Conservation (phyloP, 1,284 basidiomycete species). For the Cryptococcus sp. region DNA sequence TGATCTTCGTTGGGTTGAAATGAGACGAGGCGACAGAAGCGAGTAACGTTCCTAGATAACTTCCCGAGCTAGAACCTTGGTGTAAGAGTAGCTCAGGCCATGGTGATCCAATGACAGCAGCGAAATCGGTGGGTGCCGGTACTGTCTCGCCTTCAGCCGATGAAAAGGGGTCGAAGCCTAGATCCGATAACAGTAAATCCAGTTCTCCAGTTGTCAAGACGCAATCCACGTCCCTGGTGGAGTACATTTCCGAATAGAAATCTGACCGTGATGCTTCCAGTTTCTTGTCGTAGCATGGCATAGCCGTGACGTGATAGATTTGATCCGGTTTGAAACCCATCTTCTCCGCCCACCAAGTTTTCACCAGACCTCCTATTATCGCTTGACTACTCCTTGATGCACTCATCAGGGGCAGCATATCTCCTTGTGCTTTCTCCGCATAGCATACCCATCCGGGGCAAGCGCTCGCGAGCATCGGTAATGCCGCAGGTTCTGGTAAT, state of each 20-base stretch:
- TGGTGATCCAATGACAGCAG: constrained; percentile 12
- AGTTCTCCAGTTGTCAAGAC: constrained; percentile 97
- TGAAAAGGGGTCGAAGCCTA: constrained; percentile 67
- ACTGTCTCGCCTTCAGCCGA: constrained; percentile 5
- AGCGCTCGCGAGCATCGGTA: constrained; percentile 91
- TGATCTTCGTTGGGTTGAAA: constrained; percentile 53
- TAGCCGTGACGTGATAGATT: constrained; percentile 93
- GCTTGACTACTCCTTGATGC: constrained; percentile 89
- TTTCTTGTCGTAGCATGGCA: constrained; percentile 99
- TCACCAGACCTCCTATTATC: constrained; percentile 87
- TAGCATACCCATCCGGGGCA: constrained; percentile 99
- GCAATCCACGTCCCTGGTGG: constrained; percentile 90
- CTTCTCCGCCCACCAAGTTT: constrained; percentile 67
- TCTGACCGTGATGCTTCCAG: constrained; percentile 91
- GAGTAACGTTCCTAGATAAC: constrained; percentile 79
- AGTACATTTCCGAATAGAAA: constrained; percentile 73
- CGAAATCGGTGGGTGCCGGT: not conserved
- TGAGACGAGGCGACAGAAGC: constrained; percentile 50
- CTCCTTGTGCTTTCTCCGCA: constrained; percentile 93
- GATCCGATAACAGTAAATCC: constrained; percentile 75
- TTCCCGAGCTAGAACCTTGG: constrained; percentile 85
- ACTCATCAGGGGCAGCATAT: constrained; percentile 86
- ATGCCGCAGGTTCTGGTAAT: constrained; percentile 12
- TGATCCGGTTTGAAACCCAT: constrained; percentile 64
- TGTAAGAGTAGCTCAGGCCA: constrained; percentile 73